These are phyloP conservation scores for Talaromyces sp. DNA, from an alignment of 2,329 filamentous ascomycete species.

Conservation along the genomic window DNA sequence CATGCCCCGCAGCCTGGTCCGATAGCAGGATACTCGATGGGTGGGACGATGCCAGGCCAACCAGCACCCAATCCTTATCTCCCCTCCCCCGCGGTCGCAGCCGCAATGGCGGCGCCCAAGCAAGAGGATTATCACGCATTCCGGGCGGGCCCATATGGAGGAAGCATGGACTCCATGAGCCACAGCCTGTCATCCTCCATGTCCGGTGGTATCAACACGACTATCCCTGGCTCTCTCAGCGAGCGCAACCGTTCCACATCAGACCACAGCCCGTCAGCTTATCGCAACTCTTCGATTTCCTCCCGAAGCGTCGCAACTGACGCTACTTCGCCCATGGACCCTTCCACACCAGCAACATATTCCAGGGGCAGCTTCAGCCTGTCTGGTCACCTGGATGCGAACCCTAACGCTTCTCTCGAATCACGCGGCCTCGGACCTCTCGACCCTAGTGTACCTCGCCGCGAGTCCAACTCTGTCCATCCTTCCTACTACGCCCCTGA, in stretches of 20 bases:
- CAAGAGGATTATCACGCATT: constrained; percentile 42
- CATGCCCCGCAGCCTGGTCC: constrained; percentile 39
- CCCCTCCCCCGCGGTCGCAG: constrained; percentile 32
- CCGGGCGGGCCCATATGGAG: constrained; percentile 36
- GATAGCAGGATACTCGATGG: constrained; percentile 40
- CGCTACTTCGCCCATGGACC: constrained; percentile 42
- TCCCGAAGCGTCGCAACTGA: constrained; percentile 43
- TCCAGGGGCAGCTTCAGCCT: constrained; percentile 43
- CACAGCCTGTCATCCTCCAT: constrained; percentile 40
- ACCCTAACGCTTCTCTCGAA: constrained; percentile 31
- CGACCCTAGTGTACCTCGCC: constrained; percentile 37
- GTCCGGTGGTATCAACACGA: constrained; percentile 34
- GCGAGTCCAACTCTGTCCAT: constrained; percentile 39
- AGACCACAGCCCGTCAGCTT: constrained; percentile 39
- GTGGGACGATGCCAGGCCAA: constrained; percentile 34
- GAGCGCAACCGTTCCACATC: constrained; percentile 42
- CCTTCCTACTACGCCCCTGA: constrained; percentile 40
- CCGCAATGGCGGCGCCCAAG: constrained; percentile 36
- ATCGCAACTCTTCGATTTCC: constrained; percentile 45
- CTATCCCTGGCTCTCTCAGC: constrained; percentile 34
- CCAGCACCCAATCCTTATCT: constrained; percentile 43
- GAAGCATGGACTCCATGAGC: constrained; percentile 39
- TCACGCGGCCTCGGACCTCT: constrained; percentile 35
- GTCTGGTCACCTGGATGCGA: constrained; percentile 35
- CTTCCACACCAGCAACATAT: constrained; percentile 39